Evolutionary conservation across 2,329 filamentous ascomycete genomes (phyloP).

Genomic region (Pestalotiopsis fici): DNA sequence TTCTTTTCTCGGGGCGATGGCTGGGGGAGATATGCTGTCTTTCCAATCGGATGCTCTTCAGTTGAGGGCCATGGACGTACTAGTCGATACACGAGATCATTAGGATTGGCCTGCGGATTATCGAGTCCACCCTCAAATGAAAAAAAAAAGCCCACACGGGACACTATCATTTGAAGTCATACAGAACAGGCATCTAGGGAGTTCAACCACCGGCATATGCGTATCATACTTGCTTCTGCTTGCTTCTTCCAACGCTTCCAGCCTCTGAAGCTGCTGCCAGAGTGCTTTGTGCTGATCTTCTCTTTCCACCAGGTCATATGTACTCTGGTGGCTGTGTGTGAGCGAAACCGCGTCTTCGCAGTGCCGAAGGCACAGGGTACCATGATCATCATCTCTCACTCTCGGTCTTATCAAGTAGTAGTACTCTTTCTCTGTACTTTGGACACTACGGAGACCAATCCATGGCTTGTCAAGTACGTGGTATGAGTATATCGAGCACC

Average conservation of each 20-base stretch:
- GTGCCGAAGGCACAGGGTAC: too few relatives aligned
- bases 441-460: background rate
- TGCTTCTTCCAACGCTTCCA: slow-evolving; percentile 10
- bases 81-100: background rate
- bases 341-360: too few relatives aligned
- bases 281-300: background rate
- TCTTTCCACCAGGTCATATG: background rate
- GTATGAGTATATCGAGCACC: background rate
- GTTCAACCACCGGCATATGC: slow-evolving; percentile 34
- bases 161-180: slow-evolving; percentile 19
- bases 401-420: background rate
- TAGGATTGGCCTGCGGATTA: slow-evolving; percentile 11
- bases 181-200: slow-evolving; percentile 20
- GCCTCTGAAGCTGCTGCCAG: slow-evolving; percentile 18
- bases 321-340: background rate
- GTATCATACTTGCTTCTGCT: slow-evolving; percentile 42
- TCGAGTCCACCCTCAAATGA: slow-evolving; percentile 23
- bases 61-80: background rate
- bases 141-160: slow-evolving; percentile 19
- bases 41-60: background rate
- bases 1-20: slow-evolving; percentile 5
- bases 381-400: too few relatives aligned
- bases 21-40: background rate
- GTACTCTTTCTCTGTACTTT: background rate
- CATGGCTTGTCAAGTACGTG: background rate